These are phyloP conservation scores for Danielia oregonensis DNA, from an alignment of 805 yeast species.

Conservation along the genomic window DNA sequence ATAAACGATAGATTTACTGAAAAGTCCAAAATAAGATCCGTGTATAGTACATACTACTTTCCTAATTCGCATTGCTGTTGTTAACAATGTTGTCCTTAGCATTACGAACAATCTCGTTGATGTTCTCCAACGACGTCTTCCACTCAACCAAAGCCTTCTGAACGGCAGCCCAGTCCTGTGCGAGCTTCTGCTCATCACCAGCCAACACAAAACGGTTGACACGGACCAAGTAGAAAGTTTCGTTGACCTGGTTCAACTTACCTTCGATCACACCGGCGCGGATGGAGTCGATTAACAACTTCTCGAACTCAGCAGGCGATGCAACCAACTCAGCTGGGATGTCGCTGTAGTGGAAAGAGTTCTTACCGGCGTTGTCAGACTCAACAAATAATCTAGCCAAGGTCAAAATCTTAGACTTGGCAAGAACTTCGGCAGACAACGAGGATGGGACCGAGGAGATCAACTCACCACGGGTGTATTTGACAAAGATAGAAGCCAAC, in stretches of 20 bases:
- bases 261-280: slow-evolving; percentile 44
- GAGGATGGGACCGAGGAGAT: slow-evolving; percentile 19
- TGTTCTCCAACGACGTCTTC: slow-evolving; percentile 38
- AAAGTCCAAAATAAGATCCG: not conserved
- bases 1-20: not conserved
- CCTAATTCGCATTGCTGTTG: slow-evolving; percentile 16
- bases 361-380: slow-evolving; percentile 20
- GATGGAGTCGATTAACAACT: slow-evolving; percentile 38
- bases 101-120: slow-evolving; percentile 37
- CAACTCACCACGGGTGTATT: slow-evolving; percentile 35
- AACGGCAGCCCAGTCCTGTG: slow-evolving; percentile 35
- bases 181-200: slow-evolving; percentile 27
- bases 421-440: slow-evolving; percentile 23
- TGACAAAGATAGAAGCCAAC: slow-evolving; percentile 26
- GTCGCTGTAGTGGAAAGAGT: slow-evolving; percentile 32
- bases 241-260: slow-evolving; percentile 41
- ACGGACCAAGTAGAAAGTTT: slow-evolving; percentile 37
- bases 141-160: slow-evolving; percentile 33
- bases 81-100: slow-evolving; percentile 41
- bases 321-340: slow-evolving; percentile 29
- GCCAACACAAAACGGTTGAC: slow-evolving; percentile 40
- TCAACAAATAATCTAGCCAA: slow-evolving; percentile 37
- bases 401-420: slow-evolving; percentile 38
- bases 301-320: slow-evolving; percentile 33
- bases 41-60: not conserved